Evolutionary conservation across 2,329 filamentous ascomycete species (phyloP).

Genomic region (Calonectria pseudoreteaudii): DNA sequence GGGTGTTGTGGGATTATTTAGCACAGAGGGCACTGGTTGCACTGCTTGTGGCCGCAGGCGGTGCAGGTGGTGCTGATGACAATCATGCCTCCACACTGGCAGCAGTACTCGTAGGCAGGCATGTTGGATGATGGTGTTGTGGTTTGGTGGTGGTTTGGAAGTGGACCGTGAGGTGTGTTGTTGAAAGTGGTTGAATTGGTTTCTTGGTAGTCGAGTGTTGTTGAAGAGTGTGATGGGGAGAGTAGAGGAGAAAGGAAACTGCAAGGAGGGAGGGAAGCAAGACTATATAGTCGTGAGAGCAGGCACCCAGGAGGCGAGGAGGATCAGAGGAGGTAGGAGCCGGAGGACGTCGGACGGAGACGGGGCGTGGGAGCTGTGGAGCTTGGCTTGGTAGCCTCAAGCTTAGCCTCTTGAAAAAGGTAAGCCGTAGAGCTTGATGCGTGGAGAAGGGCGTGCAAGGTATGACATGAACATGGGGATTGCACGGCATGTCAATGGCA

Average conservation of each 20-base stretch:
- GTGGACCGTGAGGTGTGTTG: background rate
- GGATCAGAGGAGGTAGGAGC: constrained; percentile 13
- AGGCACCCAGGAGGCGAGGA: constrained; percentile 14
- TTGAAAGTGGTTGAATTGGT: background rate
- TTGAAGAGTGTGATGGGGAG: constrained; percentile 17
- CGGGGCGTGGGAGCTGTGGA: constrained; percentile 3
- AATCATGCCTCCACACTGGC: constrained; percentile 66
- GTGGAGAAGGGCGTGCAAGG: constrained; percentile 18
- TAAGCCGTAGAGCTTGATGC: constrained; percentile 6
- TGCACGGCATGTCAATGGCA: background rate
- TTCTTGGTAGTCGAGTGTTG: background rate
- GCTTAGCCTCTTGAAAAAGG: constrained; percentile 10
- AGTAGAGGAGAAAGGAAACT: background rate
- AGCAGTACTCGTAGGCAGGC: constrained; percentile 65
- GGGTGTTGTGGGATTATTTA: constrained; percentile 36
- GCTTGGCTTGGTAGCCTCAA: constrained; percentile 8
- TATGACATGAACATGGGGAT: background rate
- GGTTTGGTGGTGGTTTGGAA: constrained; percentile 2
- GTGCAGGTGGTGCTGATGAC: constrained; percentile 68
- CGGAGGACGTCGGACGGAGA: background rate
- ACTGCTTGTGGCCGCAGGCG: constrained; percentile 63
- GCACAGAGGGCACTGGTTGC: constrained; percentile 56
- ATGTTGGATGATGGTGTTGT: constrained; percentile 43
- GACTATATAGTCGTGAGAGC: constrained; percentile 37
- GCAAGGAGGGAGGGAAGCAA: constrained; percentile 22